Evolutionary conservation across 1,284 basidiomycete genomes (phyloP).

Genomic region (Ceratobasidium sp.): DNA sequence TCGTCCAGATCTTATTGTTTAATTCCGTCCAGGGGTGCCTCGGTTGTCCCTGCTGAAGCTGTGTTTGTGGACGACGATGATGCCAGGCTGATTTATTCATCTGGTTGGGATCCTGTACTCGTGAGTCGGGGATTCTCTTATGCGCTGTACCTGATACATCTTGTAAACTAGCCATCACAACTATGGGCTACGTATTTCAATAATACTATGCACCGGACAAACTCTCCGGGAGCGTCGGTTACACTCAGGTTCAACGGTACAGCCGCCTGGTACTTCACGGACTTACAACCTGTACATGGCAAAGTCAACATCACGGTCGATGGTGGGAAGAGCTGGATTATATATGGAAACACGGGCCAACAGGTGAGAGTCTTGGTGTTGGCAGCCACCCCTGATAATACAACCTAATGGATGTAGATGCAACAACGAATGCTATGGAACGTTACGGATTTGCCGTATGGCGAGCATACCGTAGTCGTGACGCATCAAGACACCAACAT

Average conservation of each 20-base stretch:
- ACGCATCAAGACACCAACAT: neutral
- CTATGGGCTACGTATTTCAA: constrained; percentile 8
- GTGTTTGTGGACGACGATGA: constrained; percentile 21
- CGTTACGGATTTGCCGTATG: constrained; percentile 1
- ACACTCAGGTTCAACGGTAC: constrained; percentile 26
- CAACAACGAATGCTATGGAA: constrained; percentile 20
- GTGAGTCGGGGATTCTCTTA: neutral
- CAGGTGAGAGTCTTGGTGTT: neutral
- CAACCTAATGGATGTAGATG: neutral
- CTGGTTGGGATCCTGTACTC: constrained; percentile 25
- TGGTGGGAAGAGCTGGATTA: neutral
- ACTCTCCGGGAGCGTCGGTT: constrained; percentile 4
- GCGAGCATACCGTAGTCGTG: constrained; percentile 4
- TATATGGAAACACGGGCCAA: constrained; percentile 12
- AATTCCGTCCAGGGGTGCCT: neutral
- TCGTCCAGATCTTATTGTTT: neutral
- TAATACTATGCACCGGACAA: constrained; percentile 15
- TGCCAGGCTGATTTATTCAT: neutral
- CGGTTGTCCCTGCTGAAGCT: constrained; percentile 10
- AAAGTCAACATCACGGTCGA: constrained; percentile 15
- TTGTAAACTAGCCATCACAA: neutral
- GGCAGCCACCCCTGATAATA: neutral
- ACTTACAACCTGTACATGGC: constrained; percentile 5
- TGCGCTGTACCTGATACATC: neutral
- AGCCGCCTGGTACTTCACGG: constrained; percentile 24